A percentile compares a stretch with the other conserved stretches of the same genome.
These are phyloP conservation scores for Thermoascus crustaceus DNA, from an alignment of 2,329 filamentous ascomycete species.

Conservation along the genomic window DNA sequence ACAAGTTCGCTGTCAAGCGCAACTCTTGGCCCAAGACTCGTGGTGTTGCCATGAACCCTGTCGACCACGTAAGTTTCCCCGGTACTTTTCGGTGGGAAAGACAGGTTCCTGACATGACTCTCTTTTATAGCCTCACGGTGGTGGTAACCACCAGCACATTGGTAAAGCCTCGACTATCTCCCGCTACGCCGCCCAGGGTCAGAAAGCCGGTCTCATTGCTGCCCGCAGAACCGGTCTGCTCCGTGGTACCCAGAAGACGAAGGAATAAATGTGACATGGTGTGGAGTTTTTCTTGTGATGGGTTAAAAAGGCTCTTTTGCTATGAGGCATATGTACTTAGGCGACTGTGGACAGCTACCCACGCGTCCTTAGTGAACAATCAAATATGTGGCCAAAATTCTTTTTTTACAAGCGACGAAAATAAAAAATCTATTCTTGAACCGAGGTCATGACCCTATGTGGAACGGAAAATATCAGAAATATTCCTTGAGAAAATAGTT, in stretches of 20 bases:
- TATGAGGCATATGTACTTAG: constrained; percentile 36
- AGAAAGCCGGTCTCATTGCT: constrained; percentile 99
- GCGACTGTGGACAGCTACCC: constrained; percentile 31
- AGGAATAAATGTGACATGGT: constrained; percentile 65
- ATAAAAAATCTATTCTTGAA: too few species aligned
- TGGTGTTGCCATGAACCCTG: constrained; percentile 99
- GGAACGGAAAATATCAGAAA: too few species aligned
- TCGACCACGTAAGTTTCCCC: constrained; percentile 67
- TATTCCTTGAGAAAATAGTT: too few species aligned
- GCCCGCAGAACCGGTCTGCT: constrained; percentile 99
- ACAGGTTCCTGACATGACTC: constrained; percentile 13
- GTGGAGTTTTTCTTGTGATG: constrained; percentile 54
- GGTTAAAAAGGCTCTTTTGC: constrained; percentile 34
- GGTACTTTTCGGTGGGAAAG: not conserved
- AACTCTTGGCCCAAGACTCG: constrained; percentile 99
- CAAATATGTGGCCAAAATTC: constrained; percentile 33
- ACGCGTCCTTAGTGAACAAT: constrained; percentile 31
- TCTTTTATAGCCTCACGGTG: constrained; percentile 64
- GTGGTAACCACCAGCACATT: constrained; percentile 99
- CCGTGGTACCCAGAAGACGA: constrained; percentile 99
- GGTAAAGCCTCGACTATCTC: constrained; percentile 99
- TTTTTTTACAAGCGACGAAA: too few species aligned
- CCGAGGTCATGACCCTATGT: too few species aligned
- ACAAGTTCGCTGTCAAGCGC: constrained; percentile 99
- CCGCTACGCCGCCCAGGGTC: constrained; percentile 93